A percentile compares a stretch with the other conserved stretches of the same genome.
Evolutionary conservation across 2,329 filamentous ascomycete species (phyloP).

Genomic region (Cytospora paraplurivora): DNA sequence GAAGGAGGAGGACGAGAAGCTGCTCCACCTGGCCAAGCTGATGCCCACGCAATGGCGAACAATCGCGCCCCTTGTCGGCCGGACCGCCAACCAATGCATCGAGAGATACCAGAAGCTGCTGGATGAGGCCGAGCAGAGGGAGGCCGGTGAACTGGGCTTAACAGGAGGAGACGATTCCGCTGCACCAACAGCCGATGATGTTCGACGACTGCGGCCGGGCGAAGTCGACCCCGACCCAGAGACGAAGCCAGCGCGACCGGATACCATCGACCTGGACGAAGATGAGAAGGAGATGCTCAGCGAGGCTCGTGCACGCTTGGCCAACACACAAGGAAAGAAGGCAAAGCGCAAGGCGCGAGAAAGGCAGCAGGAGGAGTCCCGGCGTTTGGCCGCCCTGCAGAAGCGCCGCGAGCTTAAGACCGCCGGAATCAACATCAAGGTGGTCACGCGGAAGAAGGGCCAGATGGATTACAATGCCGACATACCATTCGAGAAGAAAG

Average conservation of each 20-base stretch:
- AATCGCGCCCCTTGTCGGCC: conserved; percentile 93
- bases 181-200: conserved; percentile 90
- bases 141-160: conserved; percentile 78
- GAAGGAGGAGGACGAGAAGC: conserved; percentile 96
- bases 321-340: conserved; percentile 98
- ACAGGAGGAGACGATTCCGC: conserved; percentile 84
- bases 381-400: conserved; percentile 84
- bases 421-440: conserved; percentile 97
- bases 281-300: conserved; percentile 99
- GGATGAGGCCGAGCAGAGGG: conserved; percentile 90
- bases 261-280: conserved; percentile 97
- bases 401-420: conserved; percentile 97
- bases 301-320: conserved; percentile 91
- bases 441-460: conserved; percentile 85
- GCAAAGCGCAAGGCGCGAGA: conserved; percentile 97
- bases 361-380: conserved; percentile 91
- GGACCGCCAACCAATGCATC: conserved; percentile 94
- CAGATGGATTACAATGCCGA: conserved; percentile 99
- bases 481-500: conserved; percentile 94
- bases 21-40: conserved; percentile 93
- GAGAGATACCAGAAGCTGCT: conserved; percentile 96
- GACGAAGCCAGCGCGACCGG: conserved; percentile 90
- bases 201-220: conserved; percentile 82
- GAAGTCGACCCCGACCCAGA: conserved; percentile 98
- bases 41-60: conserved; percentile 99